These are phyloP conservation scores for Chaetomiaceae sp. DNA, from an alignment of 2,329 filamentous ascomycete species.

Conservation along the genomic window DNA sequence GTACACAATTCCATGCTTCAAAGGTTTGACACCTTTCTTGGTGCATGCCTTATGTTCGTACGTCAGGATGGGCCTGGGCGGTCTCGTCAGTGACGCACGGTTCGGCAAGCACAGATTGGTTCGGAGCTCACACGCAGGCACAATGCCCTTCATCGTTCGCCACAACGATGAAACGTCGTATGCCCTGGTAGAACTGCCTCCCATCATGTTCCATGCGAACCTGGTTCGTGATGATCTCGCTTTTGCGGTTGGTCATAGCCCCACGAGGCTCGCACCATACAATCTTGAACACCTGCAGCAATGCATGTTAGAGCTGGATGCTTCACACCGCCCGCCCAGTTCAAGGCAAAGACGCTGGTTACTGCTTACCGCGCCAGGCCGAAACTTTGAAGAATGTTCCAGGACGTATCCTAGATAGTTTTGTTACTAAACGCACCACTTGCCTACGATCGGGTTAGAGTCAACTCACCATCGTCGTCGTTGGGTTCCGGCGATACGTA, in stretches of 20 bases:
- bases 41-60: constrained; percentile 47
- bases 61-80: constrained; percentile 38
- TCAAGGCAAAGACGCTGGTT: no score
- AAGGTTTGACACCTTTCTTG: constrained; percentile 47
- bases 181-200: constrained; percentile 41
- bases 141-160: constrained; percentile 47
- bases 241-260: constrained; percentile 15
- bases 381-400: constrained; percentile 34
- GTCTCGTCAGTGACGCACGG: constrained; percentile 6
- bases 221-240: constrained; percentile 26
- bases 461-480: constrained; percentile 34
- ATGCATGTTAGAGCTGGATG: background rate
- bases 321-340: no score
- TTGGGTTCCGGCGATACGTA: background rate
- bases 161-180: constrained; percentile 50
- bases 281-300: constrained; percentile 46
- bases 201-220: constrained; percentile 25
- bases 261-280: constrained; percentile 49
- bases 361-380: constrained; percentile 35
- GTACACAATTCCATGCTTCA: constrained; percentile 49
- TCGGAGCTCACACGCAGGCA: constrained; percentile 47
- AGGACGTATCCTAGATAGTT: constrained; percentile 34
- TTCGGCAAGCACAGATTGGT: background rate
- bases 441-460: background rate
- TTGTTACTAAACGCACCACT: background rate